Evolutionary conservation across 768 basidiomycete species (phyloP).

Genomic region (Leccinellum albellum): DNA sequence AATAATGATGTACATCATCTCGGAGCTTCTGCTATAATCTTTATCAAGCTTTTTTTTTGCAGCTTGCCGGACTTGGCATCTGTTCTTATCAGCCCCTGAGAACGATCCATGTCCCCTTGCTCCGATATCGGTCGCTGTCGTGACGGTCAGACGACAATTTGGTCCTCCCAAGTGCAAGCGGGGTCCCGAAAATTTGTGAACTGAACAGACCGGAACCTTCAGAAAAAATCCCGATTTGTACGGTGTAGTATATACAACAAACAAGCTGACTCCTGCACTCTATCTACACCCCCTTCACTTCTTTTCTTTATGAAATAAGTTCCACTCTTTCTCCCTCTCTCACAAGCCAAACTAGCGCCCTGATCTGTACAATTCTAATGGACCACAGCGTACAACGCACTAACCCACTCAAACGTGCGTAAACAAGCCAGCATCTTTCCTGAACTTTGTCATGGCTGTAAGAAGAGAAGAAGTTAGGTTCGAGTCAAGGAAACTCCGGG

Average conservation of each 20-base stretch:
- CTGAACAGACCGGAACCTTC: not conserved
- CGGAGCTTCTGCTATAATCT: too few relatives aligned
- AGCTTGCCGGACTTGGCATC: too few relatives aligned
- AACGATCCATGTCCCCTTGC: not conserved
- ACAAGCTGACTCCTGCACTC: not conserved
- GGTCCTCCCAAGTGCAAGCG: too few relatives aligned
- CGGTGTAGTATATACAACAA: slow-evolving; percentile 16
- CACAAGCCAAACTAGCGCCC: not conserved
- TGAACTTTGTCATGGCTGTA: slow-evolving; percentile 84
- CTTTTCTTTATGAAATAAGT: slow-evolving; percentile 1
- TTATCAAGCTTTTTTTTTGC: too few relatives aligned
- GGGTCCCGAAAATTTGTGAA: not conserved
- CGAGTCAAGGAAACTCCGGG: not conserved
- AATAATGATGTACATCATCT: too few relatives aligned
- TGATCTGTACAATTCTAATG: not conserved
- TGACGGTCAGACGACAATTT: not conserved
- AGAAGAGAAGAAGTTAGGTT: not conserved
- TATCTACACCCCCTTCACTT: not conserved
- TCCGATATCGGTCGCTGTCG: not conserved
- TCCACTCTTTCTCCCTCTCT: not conserved
- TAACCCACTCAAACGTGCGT: slow-evolving; percentile 38
- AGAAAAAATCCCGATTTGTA: not conserved
- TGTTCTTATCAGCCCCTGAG: not conserved
- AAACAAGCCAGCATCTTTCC: slow-evolving; percentile 65
- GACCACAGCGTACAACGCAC: not conserved